Evolutionary conservation across 2,329 filamentous ascomycete genomes (phyloP).

Genomic region (Cercospora sp.): DNA sequence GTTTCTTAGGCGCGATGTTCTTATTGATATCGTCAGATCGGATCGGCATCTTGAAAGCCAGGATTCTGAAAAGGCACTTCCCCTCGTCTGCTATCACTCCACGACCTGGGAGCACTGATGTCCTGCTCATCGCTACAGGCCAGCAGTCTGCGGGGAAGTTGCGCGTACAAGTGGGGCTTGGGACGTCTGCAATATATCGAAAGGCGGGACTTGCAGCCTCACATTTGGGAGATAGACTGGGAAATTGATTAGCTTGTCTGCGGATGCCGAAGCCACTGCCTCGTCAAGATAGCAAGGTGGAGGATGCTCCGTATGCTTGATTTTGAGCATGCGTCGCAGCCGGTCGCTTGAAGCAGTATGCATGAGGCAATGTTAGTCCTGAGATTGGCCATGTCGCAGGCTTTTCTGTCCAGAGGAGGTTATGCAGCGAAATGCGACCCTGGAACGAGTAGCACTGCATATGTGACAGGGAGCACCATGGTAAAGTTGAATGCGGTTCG

Average conservation of each 20-base stretch:
- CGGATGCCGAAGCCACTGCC: neutral
- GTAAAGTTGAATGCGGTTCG: neutral
- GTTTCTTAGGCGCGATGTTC: no score
- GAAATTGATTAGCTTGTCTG: neutral
- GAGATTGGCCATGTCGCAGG: no score
- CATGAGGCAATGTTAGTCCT: neutral
- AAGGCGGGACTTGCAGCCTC: neutral
- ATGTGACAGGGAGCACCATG: neutral
- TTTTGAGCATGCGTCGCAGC: neutral
- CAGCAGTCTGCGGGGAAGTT: neutral
- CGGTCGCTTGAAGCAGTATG: neutral
- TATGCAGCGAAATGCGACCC: neutral
- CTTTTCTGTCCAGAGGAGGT: neutral
- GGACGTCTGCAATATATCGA: neutral
- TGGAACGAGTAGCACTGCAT: neutral
- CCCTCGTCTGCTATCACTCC: neutral
- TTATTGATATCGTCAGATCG: no score
- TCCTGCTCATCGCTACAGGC: no score
- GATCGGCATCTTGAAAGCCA: no score
- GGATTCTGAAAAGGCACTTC: neutral
- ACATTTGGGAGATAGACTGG: neutral
- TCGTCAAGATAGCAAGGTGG: neutral
- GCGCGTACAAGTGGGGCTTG: neutral
- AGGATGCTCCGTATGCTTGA: neutral
- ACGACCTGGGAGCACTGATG: neutral